Evolutionary conservation across 2,329 filamentous ascomycete species (phyloP).

Genomic region (Sporothrix variecibatus): DNA sequence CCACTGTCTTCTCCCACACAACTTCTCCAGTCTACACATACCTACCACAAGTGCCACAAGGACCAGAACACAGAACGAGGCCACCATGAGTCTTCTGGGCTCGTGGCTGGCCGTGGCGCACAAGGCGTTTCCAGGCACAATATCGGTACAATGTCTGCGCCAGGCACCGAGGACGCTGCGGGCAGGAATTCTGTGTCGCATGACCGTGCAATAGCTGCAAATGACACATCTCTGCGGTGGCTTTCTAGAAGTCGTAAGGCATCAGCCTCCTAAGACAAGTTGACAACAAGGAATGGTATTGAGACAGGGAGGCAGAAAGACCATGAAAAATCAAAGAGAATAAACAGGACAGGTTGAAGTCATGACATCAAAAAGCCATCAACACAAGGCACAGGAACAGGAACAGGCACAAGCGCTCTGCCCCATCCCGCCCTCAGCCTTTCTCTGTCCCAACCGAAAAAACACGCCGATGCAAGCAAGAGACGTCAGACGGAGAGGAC

Average conservation of each 20-base stretch:
- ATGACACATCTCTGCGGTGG: slow-evolving; percentile 4
- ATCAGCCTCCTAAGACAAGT: neutral
- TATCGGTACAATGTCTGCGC: neutral
- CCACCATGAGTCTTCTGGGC: neutral
- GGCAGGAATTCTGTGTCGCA: neutral
- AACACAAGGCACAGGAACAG: neutral
- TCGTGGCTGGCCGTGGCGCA: neutral
- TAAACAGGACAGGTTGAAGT: neutral
- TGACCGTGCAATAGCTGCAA: slow-evolving; percentile 1
- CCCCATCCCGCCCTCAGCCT: slow-evolving; percentile 8
- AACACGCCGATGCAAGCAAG: neutral
- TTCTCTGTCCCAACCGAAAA: slow-evolving; percentile 8
- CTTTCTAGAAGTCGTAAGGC: neutral
- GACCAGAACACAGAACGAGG: neutral
- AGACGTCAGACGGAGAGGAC: slow-evolving; percentile 20
- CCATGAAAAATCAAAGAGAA: neutral
- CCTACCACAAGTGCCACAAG: neutral
- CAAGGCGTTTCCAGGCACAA: neutral
- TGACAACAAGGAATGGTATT: neutral
- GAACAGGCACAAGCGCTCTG: neutral
- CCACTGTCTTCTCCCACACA: neutral
- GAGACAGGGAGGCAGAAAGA: neutral
- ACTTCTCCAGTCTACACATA: neutral
- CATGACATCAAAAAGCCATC: neutral
- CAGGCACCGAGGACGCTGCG: slow-evolving; percentile 4